These are phyloP conservation scores for Pyricularia sp. DNA, from an alignment of 2,329 filamentous ascomycete genomes.

Conservation along the genomic window DNA sequence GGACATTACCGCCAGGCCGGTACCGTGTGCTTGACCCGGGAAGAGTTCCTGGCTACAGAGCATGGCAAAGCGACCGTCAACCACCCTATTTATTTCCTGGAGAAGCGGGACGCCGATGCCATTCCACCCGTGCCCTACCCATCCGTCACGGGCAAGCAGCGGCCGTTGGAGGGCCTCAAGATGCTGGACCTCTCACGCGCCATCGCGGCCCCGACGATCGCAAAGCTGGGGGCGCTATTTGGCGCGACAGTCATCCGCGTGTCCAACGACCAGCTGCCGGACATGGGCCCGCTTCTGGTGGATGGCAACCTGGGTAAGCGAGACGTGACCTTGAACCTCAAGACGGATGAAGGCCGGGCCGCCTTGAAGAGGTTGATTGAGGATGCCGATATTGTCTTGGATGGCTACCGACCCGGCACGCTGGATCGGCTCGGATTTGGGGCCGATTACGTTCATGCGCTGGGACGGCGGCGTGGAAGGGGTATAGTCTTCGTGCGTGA, in stretches of 20 bases:
- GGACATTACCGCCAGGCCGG: slow-evolving; percentile 30
- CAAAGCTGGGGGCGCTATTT: slow-evolving; percentile 29
- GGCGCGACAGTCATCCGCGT: slow-evolving; percentile 37
- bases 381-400: slow-evolving; percentile 43
- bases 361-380: slow-evolving; percentile 30
- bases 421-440: slow-evolving; percentile 32
- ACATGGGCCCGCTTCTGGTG: slow-evolving; percentile 28
- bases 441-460: slow-evolving; percentile 26
- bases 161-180: slow-evolving; percentile 34
- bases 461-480: slow-evolving; percentile 27
- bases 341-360: slow-evolving; percentile 26
- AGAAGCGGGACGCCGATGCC: slow-evolving; percentile 26
- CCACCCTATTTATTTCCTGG: slow-evolving; percentile 38
- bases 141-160: slow-evolving; percentile 17
- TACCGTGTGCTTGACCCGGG: slow-evolving; percentile 31
- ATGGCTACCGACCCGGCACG: slow-evolving; percentile 38
- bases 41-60: slow-evolving; percentile 30
- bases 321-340: slow-evolving; percentile 36
- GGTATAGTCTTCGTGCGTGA: slow-evolving; percentile 38
- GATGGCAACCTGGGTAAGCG: slow-evolving; percentile 37
- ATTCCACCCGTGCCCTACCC: slow-evolving; percentile 37
- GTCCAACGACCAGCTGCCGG: slow-evolving; percentile 30
- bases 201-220: slow-evolving; percentile 37
- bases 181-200: slow-evolving; percentile 40
- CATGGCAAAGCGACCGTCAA: slow-evolving; percentile 23